A percentile compares a stretch with the other conserved stretches of the same genome.
These are phyloP conservation scores for Isabelozyma rhagii DNA, from an alignment of 805 yeast genomes.

Conservation along the genomic window DNA sequence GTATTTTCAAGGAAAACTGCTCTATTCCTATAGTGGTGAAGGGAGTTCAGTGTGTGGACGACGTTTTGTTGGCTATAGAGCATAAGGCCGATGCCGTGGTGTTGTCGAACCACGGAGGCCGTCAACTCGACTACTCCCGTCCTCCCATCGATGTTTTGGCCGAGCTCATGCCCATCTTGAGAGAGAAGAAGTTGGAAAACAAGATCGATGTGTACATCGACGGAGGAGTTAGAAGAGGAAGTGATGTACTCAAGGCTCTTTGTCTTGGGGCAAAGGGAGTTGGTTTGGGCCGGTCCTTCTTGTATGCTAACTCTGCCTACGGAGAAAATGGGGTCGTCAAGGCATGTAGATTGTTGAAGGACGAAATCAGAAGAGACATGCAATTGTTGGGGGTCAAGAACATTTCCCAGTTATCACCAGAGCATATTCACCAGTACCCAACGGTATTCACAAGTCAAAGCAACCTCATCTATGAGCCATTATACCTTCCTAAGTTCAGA, in stretches of 20 bases:
- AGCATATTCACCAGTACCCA: constrained; percentile 19
- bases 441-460: constrained; percentile 21
- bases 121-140: constrained; percentile 80
- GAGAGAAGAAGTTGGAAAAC: constrained; percentile 43
- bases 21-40: constrained; percentile 52
- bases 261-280: constrained; percentile 71
- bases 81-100: constrained; percentile 74
- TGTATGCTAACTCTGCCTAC: constrained; percentile 60
- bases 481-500: constrained; percentile 11
- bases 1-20: constrained; percentile 24
- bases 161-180: constrained; percentile 58
- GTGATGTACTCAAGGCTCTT: constrained; percentile 62
- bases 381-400: constrained; percentile 71
- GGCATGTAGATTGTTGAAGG: constrained; percentile 59
- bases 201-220: constrained; percentile 55
- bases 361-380: constrained; percentile 77
- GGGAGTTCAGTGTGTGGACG: constrained; percentile 80
- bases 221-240: constrained; percentile 70
- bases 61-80: constrained; percentile 69
- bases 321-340: constrained; percentile 64
- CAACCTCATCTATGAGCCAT: constrained; percentile 10
- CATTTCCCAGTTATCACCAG: constrained; percentile 45
- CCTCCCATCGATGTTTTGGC: constrained; percentile 73
- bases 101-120: constrained; percentile 84
- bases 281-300: constrained; percentile 65